Evolutionary conservation across 2,329 filamentous ascomycete species (phyloP), one percentile per base, ranked within the genome.

Genomic region (Xylogone sp.): DNA sequence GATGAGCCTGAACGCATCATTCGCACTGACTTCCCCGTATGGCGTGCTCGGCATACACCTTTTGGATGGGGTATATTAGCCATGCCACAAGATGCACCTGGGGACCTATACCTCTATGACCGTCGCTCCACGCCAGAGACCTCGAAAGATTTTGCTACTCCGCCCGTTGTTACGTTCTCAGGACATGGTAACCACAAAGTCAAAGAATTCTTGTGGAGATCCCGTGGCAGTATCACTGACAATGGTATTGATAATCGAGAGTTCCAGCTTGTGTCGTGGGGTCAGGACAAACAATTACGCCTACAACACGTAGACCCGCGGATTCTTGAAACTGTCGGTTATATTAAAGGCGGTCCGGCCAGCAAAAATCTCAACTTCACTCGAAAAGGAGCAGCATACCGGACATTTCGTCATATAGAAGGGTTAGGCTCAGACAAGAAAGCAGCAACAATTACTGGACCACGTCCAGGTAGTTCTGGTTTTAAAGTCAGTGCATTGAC

Each of bases 231-330:
- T 16, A 76, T 86, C 31, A 75, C 76, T 18, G 79, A 82, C 16
- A 81, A 90, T 49, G 79, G 81, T n/a, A 71, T 87, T 44, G 92
- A 97, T 62, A 76, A 91, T 55, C 83, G 93, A 60, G 92, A 97
- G 48, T 97, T 96, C 57, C 92, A 97, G 67, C 76, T 97, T 18
- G 89, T 97, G 0, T 92, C 92, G 0, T 97, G 92, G 92, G 91
- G 91, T 21, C 86, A 88, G 46, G 93, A 97, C 66, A 88, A 87
- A 58, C 82, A 91, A 62, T 75, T 97, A 24, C 85, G 88, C 46
- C 75, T 97, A 22, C 88, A 96, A 64, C 84, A 83, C 45, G 79
- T 91, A 19, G 80, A 89, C 42, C 72, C 82, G 1, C 73, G 83
- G 21, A 74, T 84, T 24, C 73, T 94, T 1, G 75, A 81, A 52